Evolutionary conservation across 306 rosid species (phyloP).

Genomic region (Senna tora): DNA sequence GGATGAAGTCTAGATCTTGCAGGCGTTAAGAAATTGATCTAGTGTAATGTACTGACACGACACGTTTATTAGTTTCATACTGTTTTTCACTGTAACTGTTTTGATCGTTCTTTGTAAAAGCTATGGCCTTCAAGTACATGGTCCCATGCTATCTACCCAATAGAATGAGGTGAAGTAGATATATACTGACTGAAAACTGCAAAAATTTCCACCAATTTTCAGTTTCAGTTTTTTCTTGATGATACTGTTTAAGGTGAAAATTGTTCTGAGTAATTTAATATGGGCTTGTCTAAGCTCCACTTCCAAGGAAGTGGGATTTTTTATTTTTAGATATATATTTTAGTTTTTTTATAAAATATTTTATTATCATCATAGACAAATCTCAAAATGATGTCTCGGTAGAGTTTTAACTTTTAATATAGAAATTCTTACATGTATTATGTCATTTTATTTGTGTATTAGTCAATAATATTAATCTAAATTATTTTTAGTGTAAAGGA

Average conservation of each 20-base stretch:
- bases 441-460: no score
- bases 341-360: no score
- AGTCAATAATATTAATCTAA: no score
- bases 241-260: neutral
- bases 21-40: slow-evolving; percentile 40
- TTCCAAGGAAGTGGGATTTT: no score
- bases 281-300: no score
- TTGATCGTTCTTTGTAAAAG: slow-evolving; percentile 34
- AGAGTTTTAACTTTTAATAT: no score
- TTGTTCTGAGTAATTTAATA: neutral
- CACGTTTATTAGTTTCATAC: slow-evolving; percentile 27
- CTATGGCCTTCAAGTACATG: slow-evolving; percentile 6
- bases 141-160: neutral
- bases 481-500: no score
- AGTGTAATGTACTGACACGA: slow-evolving; percentile 32
- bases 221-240: neutral
- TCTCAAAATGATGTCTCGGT: no score
- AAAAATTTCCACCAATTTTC: neutral
- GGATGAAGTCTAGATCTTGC: slow-evolving; percentile 38
- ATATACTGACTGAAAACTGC: neutral
- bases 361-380: no score
- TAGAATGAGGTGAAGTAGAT: neutral
- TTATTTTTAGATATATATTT: no score
- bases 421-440: no score
- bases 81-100: slow-evolving; percentile 31